These are phyloP conservation scores for Piloderma croceum DNA, from an alignment of 768 basidiomycete genomes.

Conservation along the genomic window DNA sequence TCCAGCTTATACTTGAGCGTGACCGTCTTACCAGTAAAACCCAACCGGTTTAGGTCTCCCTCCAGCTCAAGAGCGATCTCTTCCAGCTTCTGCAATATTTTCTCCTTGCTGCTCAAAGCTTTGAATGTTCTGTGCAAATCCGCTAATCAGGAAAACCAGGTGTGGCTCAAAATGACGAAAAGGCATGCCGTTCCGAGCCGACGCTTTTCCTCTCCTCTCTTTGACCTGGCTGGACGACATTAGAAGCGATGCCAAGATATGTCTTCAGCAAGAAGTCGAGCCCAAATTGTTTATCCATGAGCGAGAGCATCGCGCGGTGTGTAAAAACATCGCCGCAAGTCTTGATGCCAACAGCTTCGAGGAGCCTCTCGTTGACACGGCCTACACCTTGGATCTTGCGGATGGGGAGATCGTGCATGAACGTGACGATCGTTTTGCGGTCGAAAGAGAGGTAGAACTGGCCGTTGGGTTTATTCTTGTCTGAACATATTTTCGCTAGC, in stretches of 20 bases:
- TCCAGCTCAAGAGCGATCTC: constrained; percentile 79
- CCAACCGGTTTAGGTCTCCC: constrained; percentile 67
- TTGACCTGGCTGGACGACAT: constrained; percentile 65
- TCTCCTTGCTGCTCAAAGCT: constrained; percentile 55
- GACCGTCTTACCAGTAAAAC: constrained; percentile 85
- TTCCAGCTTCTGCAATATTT: constrained; percentile 71
- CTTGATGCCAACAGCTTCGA: constrained; percentile 85
- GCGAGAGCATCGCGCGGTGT: constrained; percentile 63
- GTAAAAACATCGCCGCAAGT: constrained; percentile 87
- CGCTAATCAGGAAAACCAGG: constrained; percentile 1
- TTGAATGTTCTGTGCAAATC: constrained; percentile 60
- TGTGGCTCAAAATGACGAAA: not conserved
- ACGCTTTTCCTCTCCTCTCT: constrained; percentile 89
- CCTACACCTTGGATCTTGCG: constrained; percentile 89
- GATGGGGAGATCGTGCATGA: constrained; percentile 79
- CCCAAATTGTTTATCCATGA: constrained; percentile 89
- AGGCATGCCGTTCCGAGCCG: constrained; percentile 72
- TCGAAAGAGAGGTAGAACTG: constrained; percentile 77
- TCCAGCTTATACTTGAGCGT: constrained; percentile 92
- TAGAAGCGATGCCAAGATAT: constrained; percentile 83
- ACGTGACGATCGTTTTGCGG: constrained; percentile 54
- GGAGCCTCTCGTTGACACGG: constrained; percentile 79
- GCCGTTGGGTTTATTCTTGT: constrained; percentile 95
- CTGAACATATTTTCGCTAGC: constrained; percentile 96
- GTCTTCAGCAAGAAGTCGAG: constrained; percentile 68